Base-by-base conservation (phyloP, 805 yeast species). In the baker's yeast (Saccharomyces cerevisiae) region DNA sequence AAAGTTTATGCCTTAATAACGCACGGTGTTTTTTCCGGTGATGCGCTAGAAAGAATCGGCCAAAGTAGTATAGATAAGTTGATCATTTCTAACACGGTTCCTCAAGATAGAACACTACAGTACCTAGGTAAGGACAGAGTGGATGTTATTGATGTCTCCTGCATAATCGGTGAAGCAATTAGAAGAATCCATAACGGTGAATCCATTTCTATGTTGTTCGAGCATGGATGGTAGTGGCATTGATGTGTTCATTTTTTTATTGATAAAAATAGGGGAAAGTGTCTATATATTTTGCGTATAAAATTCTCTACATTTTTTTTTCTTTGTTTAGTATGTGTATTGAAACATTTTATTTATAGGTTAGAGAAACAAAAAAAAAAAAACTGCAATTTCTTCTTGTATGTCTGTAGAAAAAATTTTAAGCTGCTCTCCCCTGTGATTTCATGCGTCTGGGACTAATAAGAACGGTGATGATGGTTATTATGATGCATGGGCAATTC, bases 111-210 rank as follows among this genome's bases (percentile, higher is more conserved):
- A 24, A 82, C 87, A 60, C 68, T 71, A n/a, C 70, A 71, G 43
- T 66, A 58, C 47, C 67, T 83, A 17, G 89, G 87, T 11, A 53
- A 58, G 27, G 80, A 78, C 51, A 79, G 80, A 66, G 76, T 89
- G 29, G 91, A 85, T 62, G 89, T 92, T 9, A 75, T 94, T 62
- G 99, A 94, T 62, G 94, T 94, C 6, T 83, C 96, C 9, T 76
- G 87, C 55, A 81, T 94, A 21, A 86, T 94, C 62, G 97, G 95
- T 17, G 99, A 94, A 71, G 92, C 97, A 1, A 89, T 94, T 48
- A 79, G 99, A 69, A 79, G 99, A 70, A 92, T 94, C 51, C 96
- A 94, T 70, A 94, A 94, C 62, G 99, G 99, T 61, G 99, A 94
- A 74, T 83, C 92, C 14, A 96, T 94, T 17, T 85, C 96, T 21